Conservation (phyloP, 2,329 filamentous ascomycete genomes). For the Fusarium clavum region DNA sequence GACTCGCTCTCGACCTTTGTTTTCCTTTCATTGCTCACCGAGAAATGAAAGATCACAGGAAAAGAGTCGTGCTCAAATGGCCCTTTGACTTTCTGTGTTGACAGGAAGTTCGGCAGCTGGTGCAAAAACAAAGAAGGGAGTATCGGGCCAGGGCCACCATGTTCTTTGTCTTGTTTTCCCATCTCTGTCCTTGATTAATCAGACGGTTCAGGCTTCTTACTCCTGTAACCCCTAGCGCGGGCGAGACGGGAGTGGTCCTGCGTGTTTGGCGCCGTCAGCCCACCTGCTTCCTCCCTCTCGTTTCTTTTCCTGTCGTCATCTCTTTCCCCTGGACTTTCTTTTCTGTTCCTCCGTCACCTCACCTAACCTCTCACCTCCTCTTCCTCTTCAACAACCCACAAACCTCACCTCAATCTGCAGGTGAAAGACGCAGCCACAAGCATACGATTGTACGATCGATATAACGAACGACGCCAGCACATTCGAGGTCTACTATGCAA, state of each 20-base stretch:
- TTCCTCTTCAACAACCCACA: conserved; percentile 40
- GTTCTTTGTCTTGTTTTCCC: background rate
- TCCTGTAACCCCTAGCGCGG: background rate
- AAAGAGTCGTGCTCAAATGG: background rate
- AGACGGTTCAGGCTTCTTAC: background rate
- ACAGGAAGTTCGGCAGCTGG: background rate
- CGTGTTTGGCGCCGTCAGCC: conserved; percentile 10
- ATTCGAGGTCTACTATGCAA: background rate
- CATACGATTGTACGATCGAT: background rate
- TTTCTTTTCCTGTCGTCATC: conserved; percentile 32
- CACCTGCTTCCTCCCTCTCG: background rate
- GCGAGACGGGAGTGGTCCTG: background rate
- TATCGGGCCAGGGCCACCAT: background rate
- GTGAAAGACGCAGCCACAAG: conserved; percentile 9
- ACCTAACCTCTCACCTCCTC: conserved; percentile 23
- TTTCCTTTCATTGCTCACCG: background rate
- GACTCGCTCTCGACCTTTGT: background rate
- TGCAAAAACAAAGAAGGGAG: background rate
- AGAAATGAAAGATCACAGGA: conserved; percentile 2
- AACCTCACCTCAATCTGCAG: conserved; percentile 30
- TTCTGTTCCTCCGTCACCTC: conserved; percentile 39
- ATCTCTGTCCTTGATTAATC: conserved; percentile 1
- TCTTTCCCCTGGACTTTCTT: conserved; percentile 39
- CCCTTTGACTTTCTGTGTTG: background rate
- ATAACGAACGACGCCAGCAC: background rate